Conservation (phyloP, 257 asterid genomes). For the Salvia hispanica region DNA sequence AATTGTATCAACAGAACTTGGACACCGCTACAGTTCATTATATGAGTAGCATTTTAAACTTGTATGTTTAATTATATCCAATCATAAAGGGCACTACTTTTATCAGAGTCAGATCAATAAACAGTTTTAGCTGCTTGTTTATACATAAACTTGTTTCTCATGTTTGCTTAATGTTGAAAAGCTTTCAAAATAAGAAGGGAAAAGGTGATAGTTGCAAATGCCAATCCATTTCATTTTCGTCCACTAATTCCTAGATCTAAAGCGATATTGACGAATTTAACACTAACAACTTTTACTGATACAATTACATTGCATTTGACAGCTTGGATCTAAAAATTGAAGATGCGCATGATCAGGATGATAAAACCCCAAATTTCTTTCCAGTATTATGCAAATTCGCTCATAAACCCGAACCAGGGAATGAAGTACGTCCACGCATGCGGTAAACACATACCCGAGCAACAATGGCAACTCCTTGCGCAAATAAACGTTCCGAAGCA, state of each 20-base stretch:
- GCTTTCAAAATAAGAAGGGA: not conserved
- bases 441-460: slow-evolving; percentile 35
- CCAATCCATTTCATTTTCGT: not conserved
- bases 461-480: slow-evolving; percentile 30
- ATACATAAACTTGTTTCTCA: too few relatives aligned
- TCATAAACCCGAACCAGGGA: slow-evolving; percentile 14
- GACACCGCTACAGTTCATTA: too few relatives aligned
- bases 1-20: too few relatives aligned
- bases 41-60: too few relatives aligned
- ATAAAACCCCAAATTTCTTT: slow-evolving; percentile 18
- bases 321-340: not conserved
- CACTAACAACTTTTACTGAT: not conserved
- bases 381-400: not conserved
- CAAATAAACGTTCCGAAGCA: slow-evolving; percentile 27
- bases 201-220: not conserved
- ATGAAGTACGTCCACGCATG: not conserved
- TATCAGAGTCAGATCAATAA: too few relatives aligned
- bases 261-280: not conserved
- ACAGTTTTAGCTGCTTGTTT: too few relatives aligned
- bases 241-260: slow-evolving; percentile 27
- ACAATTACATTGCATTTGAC: slow-evolving; percentile 1
- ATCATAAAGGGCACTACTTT: too few relatives aligned
- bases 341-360: not conserved
- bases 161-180: too few relatives aligned
- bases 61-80: too few relatives aligned